Base-by-base conservation (phyloP, 2,329 filamentous ascomycete genomes). In the Penicillium griseofulvum region DNA sequence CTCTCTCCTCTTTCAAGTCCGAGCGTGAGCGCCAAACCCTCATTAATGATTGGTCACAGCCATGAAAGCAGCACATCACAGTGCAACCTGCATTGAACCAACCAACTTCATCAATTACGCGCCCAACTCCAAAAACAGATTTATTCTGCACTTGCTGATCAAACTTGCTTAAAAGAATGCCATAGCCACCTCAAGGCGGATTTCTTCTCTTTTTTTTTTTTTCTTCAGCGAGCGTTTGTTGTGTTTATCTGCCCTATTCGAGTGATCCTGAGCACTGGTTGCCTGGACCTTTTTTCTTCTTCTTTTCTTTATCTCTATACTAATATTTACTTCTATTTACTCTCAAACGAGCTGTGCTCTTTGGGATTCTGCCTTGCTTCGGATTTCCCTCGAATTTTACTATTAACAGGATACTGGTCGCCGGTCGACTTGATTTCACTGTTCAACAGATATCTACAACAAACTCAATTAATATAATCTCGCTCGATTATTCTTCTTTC, bases 191-290 rank as follows among this genome's bases (percentile, higher is more conserved):
- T 33, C 56, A 16, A 60, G 58, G 57, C 62, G 47, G 46, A 62
- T 51, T 67, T 68, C 65, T 69, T 67, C 16, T 64, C 67, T 71
- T 67, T 69, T 69, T 75, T 74, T 65, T n/a, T n/a, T n/a, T 71
- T 78, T 84, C 85, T 80, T 80, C 80, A 87, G 86, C 86, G 88
- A 88, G 85, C 78, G 62, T 66, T 64, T 67, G 67, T 70, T 68
- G 67, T 66, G 34, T 71, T 65, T 71, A 73, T 71, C 71, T 75
- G 74, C 69, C 51, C 68, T 70, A 80, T 78, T 78, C 80, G 75
- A 63, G 64, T 68, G 67, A 71, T 66, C 66, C 70, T 67, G 65
- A 70, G 71, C 71, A 74, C 71, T 74, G 71, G 72, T 65, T 74
- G 72, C 67, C 65, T 62, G 63, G 61, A 65, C 67, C 22, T 22